Evolutionary conservation across 148 eudicot genomes (phyloP).

Genomic region (Silene latifolia): DNA sequence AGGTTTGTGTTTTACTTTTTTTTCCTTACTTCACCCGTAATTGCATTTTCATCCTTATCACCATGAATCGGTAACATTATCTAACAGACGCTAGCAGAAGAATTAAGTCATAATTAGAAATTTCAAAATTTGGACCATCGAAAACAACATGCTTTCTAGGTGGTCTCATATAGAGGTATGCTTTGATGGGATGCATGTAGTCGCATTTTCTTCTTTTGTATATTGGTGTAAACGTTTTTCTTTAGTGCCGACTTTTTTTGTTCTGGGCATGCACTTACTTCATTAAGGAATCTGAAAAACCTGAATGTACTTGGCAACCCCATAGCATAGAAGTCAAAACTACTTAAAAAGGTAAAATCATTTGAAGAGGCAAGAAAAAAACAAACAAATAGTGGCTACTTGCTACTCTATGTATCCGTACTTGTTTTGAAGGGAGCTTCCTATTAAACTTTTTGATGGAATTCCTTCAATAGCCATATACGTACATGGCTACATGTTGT

Average conservation of each 20-base stretch:
- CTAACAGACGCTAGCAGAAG: too few relatives aligned
- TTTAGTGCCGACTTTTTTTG: not conserved
- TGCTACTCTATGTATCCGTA: too few relatives aligned
- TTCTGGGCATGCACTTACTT: constrained; percentile 59
- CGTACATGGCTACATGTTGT: too few relatives aligned
- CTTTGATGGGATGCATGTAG: constrained; percentile 1
- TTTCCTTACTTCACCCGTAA: too few relatives aligned
- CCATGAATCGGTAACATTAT: too few relatives aligned
- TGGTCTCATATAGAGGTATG: constrained; percentile 81
- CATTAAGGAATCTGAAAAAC: constrained; percentile 59
- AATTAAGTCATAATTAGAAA: constrained; percentile 46
- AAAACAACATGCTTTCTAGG: constrained; percentile 68
- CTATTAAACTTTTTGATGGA: too few relatives aligned
- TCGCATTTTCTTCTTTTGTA: not conserved
- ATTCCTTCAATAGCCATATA: too few relatives aligned
- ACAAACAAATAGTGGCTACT: too few relatives aligned
- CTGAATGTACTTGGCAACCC: constrained; percentile 84
- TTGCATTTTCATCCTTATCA: too few relatives aligned
- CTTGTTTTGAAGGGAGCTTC: too few relatives aligned
- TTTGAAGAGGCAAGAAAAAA: too few relatives aligned
- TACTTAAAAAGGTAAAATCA: constrained; percentile 53
- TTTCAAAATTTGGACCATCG: constrained; percentile 75
- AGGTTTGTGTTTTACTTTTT: too few relatives aligned
- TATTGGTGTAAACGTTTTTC: not conserved
- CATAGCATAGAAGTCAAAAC: constrained; percentile 63